These are phyloP conservation scores for Vigna hirtella DNA, from an alignment of 306 rosid species.

Conservation along the genomic window DNA sequence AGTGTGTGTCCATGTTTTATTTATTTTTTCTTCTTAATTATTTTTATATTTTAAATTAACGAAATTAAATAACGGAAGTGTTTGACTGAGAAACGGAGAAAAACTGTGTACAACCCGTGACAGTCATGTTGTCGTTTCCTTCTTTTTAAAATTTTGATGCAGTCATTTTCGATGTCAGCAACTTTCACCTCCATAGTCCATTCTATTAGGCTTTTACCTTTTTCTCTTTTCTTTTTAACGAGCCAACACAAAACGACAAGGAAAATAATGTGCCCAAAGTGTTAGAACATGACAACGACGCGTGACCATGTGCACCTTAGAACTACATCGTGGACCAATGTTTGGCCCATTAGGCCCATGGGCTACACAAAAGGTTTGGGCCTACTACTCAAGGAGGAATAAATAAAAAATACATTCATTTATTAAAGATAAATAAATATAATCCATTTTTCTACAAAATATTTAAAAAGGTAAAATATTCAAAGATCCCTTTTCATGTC, in stretches of 20 bases:
- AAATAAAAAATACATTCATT: neutral
- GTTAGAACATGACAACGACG: conserved; percentile 25
- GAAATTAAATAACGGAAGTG: neutral
- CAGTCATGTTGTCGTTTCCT: conserved; percentile 48
- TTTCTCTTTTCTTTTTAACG: neutral
- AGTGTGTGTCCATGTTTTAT: neutral
- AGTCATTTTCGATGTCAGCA: conserved; percentile 37
- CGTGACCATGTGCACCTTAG: conserved; percentile 8
- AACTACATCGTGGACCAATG: neutral
- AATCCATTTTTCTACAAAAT: neutral
- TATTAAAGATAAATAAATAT: neutral
- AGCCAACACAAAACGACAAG: conserved; percentile 37
- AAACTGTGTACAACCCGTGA: conserved; percentile 11
- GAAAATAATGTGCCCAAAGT: conserved; percentile 22
- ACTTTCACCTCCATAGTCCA: neutral
- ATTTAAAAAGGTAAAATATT: neutral
- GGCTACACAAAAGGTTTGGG: neutral
- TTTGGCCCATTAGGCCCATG: neutral
- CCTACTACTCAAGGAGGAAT: neutral
- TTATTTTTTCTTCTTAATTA: neutral
- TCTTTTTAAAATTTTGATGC: neutral
- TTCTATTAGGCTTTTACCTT: neutral
- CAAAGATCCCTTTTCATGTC: neutral
- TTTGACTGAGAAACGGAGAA: conserved; percentile 30
- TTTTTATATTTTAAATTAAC: neutral